Evolutionary conservation across 1,284 basidiomycete species (phyloP), one percentile per base, ranked within the genome.

Genomic region (Porogramme epimiltina): DNA sequence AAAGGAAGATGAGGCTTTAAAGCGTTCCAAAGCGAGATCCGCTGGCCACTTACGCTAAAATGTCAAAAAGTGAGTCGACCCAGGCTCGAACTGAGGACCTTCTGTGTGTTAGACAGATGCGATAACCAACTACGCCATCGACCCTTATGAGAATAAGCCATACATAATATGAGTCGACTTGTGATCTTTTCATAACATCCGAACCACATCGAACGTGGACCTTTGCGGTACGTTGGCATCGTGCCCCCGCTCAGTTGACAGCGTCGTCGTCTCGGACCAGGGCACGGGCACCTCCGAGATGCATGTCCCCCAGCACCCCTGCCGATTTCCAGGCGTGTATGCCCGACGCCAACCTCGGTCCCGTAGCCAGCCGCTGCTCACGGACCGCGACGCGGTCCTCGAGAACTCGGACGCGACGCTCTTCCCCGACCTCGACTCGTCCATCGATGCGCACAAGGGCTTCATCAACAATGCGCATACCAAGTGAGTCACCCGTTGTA

Each of bases 71-170:
- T 54, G 55, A 57, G 55, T 57, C 55, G 54, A 52, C 55, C 55
- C 55, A 57, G 55, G 55, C 26, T 57, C 52, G 55, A 57, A 57
- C 55, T 57, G 55, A 57, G 55, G 55, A 57, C 55, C 57, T 59
- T 59, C 57, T 59, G 57, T 59, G 54, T 81, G 79, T 82, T 81
- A 82, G 80, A 82, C 82, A 83, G 81, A 82, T 82, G 81, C 81
- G 81, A 82, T 84, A 84, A 85, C 84, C 84, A 87, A 84, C 84
- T 86, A 86, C 84, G 84, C 83, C 83, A 86, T 55, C 63, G 62
- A 62, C 60, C 63, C 63, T n/a, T n/a, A n/a, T n/a, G n/a, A n/a
- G n/a, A n/a, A n/a, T n/a, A n/a, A n/a, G n/a, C n/a, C n/a, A n/a
- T n/a, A n/a, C n/a, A n/a, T n/a, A n/a, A n/a, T n/a, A n/a, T n/a